Evolutionary conservation across 2,329 filamentous ascomycete genomes (phyloP).

Genomic region (Hypoxylon rubiginosum): DNA sequence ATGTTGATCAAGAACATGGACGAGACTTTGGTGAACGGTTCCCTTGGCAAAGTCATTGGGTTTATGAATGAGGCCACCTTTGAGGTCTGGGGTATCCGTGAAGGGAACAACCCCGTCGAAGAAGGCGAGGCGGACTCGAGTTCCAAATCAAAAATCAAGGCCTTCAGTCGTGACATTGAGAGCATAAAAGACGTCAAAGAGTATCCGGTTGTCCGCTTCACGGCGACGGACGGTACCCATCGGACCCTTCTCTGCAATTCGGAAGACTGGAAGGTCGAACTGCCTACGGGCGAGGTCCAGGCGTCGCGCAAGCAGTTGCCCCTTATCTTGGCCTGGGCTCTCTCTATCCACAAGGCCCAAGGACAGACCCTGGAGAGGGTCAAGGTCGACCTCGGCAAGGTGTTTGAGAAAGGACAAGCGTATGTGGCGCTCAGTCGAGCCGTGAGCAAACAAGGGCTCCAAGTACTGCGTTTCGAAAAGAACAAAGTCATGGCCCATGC

Average conservation of each 20-base stretch:
- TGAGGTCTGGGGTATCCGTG: constrained; percentile 48
- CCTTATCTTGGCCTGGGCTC: constrained; percentile 93
- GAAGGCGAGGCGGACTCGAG: constrained; percentile 56
- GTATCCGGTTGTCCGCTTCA: constrained; percentile 89
- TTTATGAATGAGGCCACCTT: constrained; percentile 73
- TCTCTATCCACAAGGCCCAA: constrained; percentile 98
- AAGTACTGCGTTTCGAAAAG: constrained; percentile 90
- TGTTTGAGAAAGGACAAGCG: constrained; percentile 97
- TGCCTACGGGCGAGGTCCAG: constrained; percentile 94
- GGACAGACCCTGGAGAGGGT: constrained; percentile 94
- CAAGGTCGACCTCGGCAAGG: constrained; percentile 90
- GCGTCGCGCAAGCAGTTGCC: constrained; percentile 87
- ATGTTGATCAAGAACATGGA: constrained; percentile 99
- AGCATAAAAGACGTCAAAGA: constrained; percentile 65
- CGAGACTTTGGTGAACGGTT: constrained; percentile 92
- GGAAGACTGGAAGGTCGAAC: constrained; percentile 95
- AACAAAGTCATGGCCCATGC: constrained; percentile 95
- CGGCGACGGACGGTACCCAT: constrained; percentile 80
- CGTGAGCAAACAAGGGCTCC: constrained; percentile 86
- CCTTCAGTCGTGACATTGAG: constrained; percentile 59
- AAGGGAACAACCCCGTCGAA: constrained; percentile 59
- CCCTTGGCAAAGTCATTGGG: constrained; percentile 84
- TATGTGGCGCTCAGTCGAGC: constrained; percentile 97
- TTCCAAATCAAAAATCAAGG: constrained; percentile 69
- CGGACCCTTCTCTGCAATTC: constrained; percentile 84